Conservation (phyloP, 257 asterid species). For the Scutellaria galericulata region DNA sequence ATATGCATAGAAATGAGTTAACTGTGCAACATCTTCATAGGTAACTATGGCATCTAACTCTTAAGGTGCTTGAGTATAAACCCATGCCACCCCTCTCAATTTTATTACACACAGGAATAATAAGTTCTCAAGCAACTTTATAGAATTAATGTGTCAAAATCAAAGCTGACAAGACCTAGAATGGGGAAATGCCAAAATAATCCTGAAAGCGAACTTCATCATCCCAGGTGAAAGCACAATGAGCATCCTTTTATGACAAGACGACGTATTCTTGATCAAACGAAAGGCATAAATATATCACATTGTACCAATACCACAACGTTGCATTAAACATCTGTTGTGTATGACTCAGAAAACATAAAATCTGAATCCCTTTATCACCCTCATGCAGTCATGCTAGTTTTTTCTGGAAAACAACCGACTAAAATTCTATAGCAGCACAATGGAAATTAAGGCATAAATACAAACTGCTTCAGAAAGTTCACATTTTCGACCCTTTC, state of each 20-base stretch:
- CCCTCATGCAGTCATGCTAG: background rate
- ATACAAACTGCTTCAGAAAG: background rate
- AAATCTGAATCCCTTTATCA: slow-evolving; percentile 4
- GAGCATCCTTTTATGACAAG: background rate
- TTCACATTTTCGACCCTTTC: slow-evolving; percentile 4
- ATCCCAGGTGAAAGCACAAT: slow-evolving; percentile 19
- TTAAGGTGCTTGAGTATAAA: slow-evolving; percentile 1
- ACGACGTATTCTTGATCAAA: background rate
- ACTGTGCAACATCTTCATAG: slow-evolving; percentile 12
- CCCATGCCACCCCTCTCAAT: background rate
- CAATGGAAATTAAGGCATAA: background rate
- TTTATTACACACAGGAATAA: background rate
- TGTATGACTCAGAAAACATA: slow-evolving; percentile 12
- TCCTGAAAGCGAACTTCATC: background rate
- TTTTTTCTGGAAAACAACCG: slow-evolving; percentile 9
- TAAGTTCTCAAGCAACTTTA: background rate
- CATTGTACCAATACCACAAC: background rate
- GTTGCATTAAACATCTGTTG: background rate
- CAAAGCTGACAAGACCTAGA: slow-evolving; percentile 8
- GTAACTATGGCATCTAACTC: background rate
- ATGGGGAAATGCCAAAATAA: background rate
- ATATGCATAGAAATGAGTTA: slow-evolving; percentile 7
- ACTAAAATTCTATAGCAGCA: background rate
- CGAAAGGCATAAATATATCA: background rate
- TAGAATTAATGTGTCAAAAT: background rate